Evolutionary conservation across 177 flowering plant genomes (phyloP), one percentile per base, ranked within the genome.

Genomic region (Vitis hybrid): DNA sequence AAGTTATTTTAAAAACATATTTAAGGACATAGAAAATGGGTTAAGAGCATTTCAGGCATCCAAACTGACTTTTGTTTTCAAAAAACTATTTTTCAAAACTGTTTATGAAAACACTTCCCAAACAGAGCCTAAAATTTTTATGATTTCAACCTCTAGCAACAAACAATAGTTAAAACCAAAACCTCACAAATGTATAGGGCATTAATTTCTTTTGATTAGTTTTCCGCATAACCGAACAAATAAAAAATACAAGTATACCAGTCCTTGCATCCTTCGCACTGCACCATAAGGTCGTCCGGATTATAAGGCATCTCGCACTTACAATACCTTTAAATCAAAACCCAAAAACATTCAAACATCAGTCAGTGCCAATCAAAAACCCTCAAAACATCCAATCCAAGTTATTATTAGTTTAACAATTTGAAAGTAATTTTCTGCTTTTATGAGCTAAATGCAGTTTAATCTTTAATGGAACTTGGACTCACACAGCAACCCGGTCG

Each of bases 281-380:
- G 91, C 49, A 88, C 86, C 90, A 88, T 88, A 64, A 88, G 85
- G 67, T 88, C 90, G 40, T 87, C 92, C 1, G 90, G 92, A 21
- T 88, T 86, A 58, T 86, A 86, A 5, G 92, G 92, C 90, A 86
- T 83, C 74, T 88, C 90, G 60, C 92, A 88, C 65, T 85, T 86
- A 81, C 92, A 88, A 70, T 86, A 88, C 80, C 92, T 88, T 70
- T 70, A 84, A 76, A 61, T 6, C 4, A 62, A 60, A 71, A 50
- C 60, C 54, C 62, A 59, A 77, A 50, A 35, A 57, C 40, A 27
- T 49, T 58, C 60, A 66, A 70, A 30, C 54, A 66, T 27, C 46
- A 62, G 61, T 8, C 14, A 21, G 7, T 10, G 17, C 35, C 15
- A 46, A 24, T 27, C 18, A 52, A 6, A 27, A 12, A 27, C 2